phyloP scores from a whole-genome alignment of 108 stramenopile species.

The Seminavis robusta region DNA sequence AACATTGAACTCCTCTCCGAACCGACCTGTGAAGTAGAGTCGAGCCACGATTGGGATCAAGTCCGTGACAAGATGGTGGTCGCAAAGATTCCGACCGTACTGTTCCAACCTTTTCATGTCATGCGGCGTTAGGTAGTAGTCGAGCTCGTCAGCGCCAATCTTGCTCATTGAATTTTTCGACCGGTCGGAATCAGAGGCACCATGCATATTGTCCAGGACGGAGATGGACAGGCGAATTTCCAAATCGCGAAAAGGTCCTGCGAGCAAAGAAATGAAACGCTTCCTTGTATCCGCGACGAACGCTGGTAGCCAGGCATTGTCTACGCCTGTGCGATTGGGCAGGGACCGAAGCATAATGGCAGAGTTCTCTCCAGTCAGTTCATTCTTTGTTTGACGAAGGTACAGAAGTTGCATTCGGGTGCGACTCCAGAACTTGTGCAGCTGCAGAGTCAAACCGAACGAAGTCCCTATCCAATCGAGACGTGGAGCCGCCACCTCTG shows the following conservation, averaged over 20 bases:
- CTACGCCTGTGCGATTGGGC: conserved; percentile 70
- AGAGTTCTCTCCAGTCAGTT: conserved; percentile 96
- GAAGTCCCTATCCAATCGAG: conserved; percentile 98
- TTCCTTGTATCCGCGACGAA: conserved; percentile 90
- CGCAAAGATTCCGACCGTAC: conserved; percentile 96
- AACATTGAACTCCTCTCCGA: conserved; percentile 69
- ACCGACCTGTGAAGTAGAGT: conserved; percentile 88
- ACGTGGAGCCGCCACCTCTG: conserved; percentile 77
- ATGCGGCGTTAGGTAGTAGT: conserved; percentile 84
- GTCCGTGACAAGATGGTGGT: conserved; percentile 97
- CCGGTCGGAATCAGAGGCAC: conserved; percentile 38
- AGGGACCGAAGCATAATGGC: conserved; percentile 92
- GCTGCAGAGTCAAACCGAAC: conserved; percentile 89
- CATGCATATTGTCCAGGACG: conserved; percentile 59
- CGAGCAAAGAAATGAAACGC: conserved; percentile 82
- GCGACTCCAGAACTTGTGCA: conserved; percentile 93
- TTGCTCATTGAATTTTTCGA: conserved; percentile 41
- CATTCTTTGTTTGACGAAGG: conserved; percentile 97
- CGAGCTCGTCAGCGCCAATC: conserved; percentile 74
- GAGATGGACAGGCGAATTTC: conserved; percentile 74
- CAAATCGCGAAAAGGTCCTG: conserved; percentile 84
- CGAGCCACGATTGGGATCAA: conserved; percentile 84
- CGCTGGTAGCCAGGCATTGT: conserved; percentile 86
- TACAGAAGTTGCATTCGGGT: conserved; percentile 91
- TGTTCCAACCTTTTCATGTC: conserved; percentile 96